phyloP scores from a whole-genome alignment of 805 yeast species.

The Candida easanensis region DNA sequence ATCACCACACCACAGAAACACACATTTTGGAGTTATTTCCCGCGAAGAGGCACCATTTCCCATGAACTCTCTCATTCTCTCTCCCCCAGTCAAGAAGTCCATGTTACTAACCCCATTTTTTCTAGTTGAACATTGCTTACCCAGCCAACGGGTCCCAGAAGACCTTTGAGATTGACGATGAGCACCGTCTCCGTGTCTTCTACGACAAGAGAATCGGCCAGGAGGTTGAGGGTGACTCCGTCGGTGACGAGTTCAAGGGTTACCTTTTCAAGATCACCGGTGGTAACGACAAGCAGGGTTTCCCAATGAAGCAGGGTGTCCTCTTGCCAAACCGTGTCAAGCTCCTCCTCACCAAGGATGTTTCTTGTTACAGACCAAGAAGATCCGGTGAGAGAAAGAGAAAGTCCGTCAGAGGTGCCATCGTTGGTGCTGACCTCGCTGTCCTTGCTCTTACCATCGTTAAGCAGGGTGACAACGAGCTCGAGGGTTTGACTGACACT shows the following conservation, averaged over 20 bases:
- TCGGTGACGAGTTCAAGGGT: conserved; percentile 98
- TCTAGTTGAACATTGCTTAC: conserved; percentile 95
- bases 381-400: conserved; percentile 99
- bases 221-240: conserved; percentile 98
- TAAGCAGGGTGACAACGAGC: conserved; percentile 96
- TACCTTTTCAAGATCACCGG: conserved; percentile 98
- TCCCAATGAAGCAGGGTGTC: conserved; percentile 99
- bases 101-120: conserved; percentile 72
- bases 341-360: conserved; percentile 88
- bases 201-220: conserved; percentile 99
- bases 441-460: conserved; percentile 89
- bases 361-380: conserved; percentile 99
- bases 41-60: too few relatives aligned
- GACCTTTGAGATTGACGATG: conserved; percentile 96
- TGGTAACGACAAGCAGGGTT: conserved; percentile 99
- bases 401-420: conserved; percentile 99
- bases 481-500: conserved; percentile 92
- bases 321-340: conserved; percentile 99
- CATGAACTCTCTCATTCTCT: neutral
- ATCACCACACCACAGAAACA: too few relatives aligned
- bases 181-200: conserved; percentile 96
- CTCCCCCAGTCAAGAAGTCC: neutral
- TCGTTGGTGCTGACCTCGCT: conserved; percentile 95
- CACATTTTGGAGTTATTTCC: too few relatives aligned
- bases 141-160: conserved; percentile 99